A percentile compares a stretch with the other conserved stretches of the same genome.
phyloP scores from a whole-genome alignment of 257 asterid species.

The Solanum bulbocastanum region DNA sequence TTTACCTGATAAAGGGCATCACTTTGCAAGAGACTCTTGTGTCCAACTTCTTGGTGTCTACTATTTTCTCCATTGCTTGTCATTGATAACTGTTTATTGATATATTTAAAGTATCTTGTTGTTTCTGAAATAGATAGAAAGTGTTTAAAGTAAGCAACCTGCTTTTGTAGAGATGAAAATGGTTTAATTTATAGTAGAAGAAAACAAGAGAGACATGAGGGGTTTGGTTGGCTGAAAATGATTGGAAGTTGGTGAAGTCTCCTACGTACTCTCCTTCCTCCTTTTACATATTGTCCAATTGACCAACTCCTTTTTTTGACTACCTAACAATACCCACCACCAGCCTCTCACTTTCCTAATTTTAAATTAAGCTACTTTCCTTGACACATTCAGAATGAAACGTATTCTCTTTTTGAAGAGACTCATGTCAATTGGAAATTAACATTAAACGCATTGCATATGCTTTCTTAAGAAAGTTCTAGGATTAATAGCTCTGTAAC shows the following conservation, averaged over 20 bases:
- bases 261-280: not conserved
- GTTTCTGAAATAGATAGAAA: not conserved
- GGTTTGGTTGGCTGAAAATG: not conserved
- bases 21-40: constrained; percentile 6
- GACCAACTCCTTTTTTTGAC: not conserved
- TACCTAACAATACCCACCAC: not conserved
- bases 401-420: not conserved
- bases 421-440: not conserved
- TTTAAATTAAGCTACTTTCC: not conserved
- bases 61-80: not conserved
- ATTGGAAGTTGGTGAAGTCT: not conserved
- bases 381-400: not conserved
- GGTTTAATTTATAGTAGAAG: not conserved
- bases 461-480: not conserved
- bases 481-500: not conserved
- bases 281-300: not conserved
- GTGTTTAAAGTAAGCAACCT: not conserved
- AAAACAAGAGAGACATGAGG: not conserved
- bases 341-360: not conserved
- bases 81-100: not conserved
- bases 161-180: not conserved
- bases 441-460: not conserved
- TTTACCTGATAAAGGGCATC: constrained; percentile 13
- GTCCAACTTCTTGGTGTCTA: constrained; percentile 13
- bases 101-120: not conserved